These are phyloP conservation scores for Mycosphaerelloides madeirae DNA, from an alignment of 2,329 filamentous ascomycete species.

Conservation along the genomic window DNA sequence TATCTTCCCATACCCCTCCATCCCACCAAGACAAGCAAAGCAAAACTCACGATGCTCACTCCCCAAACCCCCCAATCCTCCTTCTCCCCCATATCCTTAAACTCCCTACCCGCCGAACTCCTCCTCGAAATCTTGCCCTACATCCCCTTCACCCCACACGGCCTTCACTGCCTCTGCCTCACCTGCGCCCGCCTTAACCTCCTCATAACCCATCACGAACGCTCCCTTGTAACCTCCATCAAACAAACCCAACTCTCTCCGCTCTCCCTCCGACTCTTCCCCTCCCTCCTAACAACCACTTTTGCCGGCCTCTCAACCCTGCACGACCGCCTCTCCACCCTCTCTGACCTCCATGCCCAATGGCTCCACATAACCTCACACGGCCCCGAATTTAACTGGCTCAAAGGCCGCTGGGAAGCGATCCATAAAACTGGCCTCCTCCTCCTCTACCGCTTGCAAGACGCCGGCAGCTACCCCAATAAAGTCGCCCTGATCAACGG, in stretches of 20 bases:
- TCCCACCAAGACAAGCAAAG: background rate
- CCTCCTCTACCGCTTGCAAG: conserved; percentile 30
- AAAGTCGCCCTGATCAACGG: conserved; percentile 25
- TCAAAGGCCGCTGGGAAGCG: conserved; percentile 28
- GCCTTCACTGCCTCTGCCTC: conserved; percentile 22
- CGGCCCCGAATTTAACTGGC: conserved; percentile 28
- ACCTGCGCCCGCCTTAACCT: conserved; percentile 25
- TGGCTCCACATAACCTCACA: conserved; percentile 28
- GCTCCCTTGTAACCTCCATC: conserved; percentile 25
- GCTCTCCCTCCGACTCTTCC: conserved; percentile 20
- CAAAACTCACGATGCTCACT: background rate
- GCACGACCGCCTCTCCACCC: conserved; percentile 17
- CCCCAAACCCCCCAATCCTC: background rate
- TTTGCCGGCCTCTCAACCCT: conserved; percentile 21
- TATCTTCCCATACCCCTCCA: conserved; percentile 2
- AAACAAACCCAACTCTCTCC: conserved; percentile 12
- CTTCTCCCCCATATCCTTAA: conserved; percentile 1
- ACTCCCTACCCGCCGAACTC: conserved; percentile 26
- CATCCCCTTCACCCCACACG: conserved; percentile 25
- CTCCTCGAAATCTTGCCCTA: conserved; percentile 30
- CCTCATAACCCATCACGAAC: conserved; percentile 27
- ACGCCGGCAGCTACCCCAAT: conserved; percentile 18
- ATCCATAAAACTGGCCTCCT: conserved; percentile 31
- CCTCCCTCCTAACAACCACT: conserved; percentile 17
- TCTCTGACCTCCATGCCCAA: conserved; percentile 23